Base-by-base conservation (phyloP, 2,329 filamentous ascomycete species). In the Apiospora sp. region DNA sequence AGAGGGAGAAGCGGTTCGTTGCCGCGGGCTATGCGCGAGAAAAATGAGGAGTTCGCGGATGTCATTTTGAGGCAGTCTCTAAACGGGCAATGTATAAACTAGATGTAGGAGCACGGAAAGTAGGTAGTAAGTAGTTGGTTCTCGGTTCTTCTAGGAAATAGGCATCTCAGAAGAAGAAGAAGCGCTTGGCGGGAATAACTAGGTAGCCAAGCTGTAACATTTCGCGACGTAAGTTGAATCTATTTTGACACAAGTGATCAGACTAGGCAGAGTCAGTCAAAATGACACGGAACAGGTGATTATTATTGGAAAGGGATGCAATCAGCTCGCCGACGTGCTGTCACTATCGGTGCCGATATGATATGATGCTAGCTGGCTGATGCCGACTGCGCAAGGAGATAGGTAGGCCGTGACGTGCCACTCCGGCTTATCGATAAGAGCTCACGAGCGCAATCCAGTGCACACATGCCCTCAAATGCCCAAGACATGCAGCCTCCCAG, bases 11-110 rank as follows among this genome's bases (percentile, higher is more conserved):
- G 71, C 27, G 71, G 48, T 41, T 48, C 78, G 30, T 72, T 71
- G 41, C 74, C 72, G 51, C 78, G 75, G 41, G 75, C 74, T 44
- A 80, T 69, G 68, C 77, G 79, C 14, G 79, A 76, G 34, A 81
- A 73, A 5, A 80, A 71, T 44, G 75, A 75, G 71, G 72, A 72
- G 12, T 77, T 75, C 68, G 78, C 77, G 71, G 74, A 78, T 78
- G 80, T 80, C 46, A 49, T 74, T 8, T 68, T 48, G 69, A n/a
- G 19, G 41, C 51, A 43, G 13, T n/a, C n/a, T 37, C 14, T 8
- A 24, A 12, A 46, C n/a, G 30, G 12, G 19, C 10, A 22, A 44
- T 27, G 24, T 43, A 30, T 67, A 67, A 19, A 61, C 34, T 49
- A 24, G 14, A 19, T 68, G n/a, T 24, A 44, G 34, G 14, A 30